Base-by-base conservation (phyloP, 2,329 filamentous ascomycete genomes). In the Arachnomyces sp. region DNA sequence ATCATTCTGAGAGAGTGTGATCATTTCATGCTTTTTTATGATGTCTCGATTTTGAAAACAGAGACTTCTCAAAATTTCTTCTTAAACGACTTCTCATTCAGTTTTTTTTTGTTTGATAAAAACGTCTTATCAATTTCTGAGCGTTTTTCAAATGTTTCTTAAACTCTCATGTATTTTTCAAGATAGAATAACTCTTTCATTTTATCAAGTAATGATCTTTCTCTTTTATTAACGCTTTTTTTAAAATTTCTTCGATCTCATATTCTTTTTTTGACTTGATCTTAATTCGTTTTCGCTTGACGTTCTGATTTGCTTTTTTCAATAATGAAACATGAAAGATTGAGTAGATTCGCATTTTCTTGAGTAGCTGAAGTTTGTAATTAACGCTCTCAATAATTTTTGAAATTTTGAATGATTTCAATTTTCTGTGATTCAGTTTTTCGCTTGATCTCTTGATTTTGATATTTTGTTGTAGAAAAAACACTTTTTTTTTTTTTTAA, bases 241-340 rank as follows among this genome's bases (percentile, higher is more conserved):
- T 13, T 38, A 38, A 28, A 38, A 38, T 38, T 20, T 14, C 28
- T 17, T 38, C 35, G 13, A 38, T 13, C 28, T 38, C 25, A 29
- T 38, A 38, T 29, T 38, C 18, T 6, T 29, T 20, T 35, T 40
- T 32, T 14, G 4, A 4, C 35, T 31, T 31, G 33, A 31, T 42
- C 16, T 38, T 25, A 8, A 29, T 30, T 14, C 8, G 5, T 28
- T 28, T 16, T 31, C 17, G 13, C 32, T 3, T 32, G 4, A 25
- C 17, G 12, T 42, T 38, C 20, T 31, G 34, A 13, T 42, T 11
- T 37, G 28, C 29, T 32, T 42, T 42, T 33, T 42, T 17, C n/a
- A 42, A 18, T 33, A 42, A 28, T 31, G 14, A 42, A 15, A 42
- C 17, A 42, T 42, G 39, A 33, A 42, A 42, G 5, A 38, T 38